Conservation (phyloP, 192 early-diverging fungal species). For the Lobosporangium transversale region DNA sequence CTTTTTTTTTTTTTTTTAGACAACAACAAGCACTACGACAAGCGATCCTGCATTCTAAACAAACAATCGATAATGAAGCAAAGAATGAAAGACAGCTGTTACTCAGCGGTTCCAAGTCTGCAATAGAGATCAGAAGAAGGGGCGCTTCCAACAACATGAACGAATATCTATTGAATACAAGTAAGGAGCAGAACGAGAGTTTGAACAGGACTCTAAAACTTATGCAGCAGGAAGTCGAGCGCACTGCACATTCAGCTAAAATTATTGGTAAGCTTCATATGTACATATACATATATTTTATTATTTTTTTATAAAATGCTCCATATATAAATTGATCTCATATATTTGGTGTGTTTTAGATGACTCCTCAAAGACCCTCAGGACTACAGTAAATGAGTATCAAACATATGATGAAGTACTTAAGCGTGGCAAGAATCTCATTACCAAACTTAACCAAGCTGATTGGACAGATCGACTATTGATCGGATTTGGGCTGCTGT, state of each 20-base stretch:
- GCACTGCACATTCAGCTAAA: slow-evolving; percentile 63
- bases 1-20: slow-evolving; percentile 19
- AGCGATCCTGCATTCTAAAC: slow-evolving; percentile 63
- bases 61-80: slow-evolving; percentile 57
- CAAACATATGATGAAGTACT: slow-evolving; percentile 62
- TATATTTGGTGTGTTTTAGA: slow-evolving; percentile 38
- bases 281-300: too few species aligned
- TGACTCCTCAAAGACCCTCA: slow-evolving; percentile 66
- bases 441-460: slow-evolving; percentile 72
- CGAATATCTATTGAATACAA: slow-evolving; percentile 58
- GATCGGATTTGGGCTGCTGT: slow-evolving; percentile 66
- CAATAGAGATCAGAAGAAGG: slow-evolving; percentile 53
- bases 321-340: neutral
- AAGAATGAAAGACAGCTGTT: slow-evolving; percentile 57
- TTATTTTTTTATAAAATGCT: neutral
- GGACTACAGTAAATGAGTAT: slow-evolving; percentile 64
- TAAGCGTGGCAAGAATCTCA: slow-evolving; percentile 63
- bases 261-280: slow-evolving; percentile 65
- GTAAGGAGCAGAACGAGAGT: slow-evolving; percentile 67
- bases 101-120: slow-evolving; percentile 33
- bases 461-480: slow-evolving; percentile 75
- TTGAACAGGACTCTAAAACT: slow-evolving; percentile 66
- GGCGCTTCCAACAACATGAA: slow-evolving; percentile 49
- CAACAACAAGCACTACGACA: slow-evolving; percentile 59
- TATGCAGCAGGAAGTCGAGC: slow-evolving; percentile 74